These are phyloP conservation scores for Galerina marginata DNA, from an alignment of 768 basidiomycete genomes.

Conservation along the genomic window DNA sequence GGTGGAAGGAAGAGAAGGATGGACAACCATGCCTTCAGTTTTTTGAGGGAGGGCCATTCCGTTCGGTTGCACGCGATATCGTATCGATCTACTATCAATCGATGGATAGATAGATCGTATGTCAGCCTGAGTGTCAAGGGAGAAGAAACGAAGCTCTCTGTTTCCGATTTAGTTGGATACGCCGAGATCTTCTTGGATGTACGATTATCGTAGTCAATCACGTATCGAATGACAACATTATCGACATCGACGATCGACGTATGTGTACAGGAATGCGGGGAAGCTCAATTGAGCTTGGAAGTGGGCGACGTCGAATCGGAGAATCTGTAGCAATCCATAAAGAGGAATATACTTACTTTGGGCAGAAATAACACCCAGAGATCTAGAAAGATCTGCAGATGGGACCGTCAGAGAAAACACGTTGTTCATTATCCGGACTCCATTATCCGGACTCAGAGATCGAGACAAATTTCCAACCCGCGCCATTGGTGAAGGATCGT, in stretches of 20 bases:
- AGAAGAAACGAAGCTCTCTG: neutral
- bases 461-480: no score
- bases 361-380: no score
- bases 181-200: neutral
- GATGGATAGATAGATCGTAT: slow-evolving; percentile 22
- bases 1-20: slow-evolving; percentile 12
- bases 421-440: no score
- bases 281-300: neutral
- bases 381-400: no score
- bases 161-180: slow-evolving; percentile 1
- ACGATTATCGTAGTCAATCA: slow-evolving; percentile 25
- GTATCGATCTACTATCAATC: slow-evolving; percentile 24
- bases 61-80: slow-evolving; percentile 16
- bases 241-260: slow-evolving; percentile 12
- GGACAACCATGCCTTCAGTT: slow-evolving; percentile 1
- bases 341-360: no score
- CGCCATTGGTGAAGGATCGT: no score
- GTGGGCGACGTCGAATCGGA: no score
- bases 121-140: slow-evolving; percentile 4
- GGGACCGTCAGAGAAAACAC: no score
- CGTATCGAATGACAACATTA: neutral
- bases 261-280: slow-evolving; percentile 4
- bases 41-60: slow-evolving; percentile 10
- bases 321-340: no score
- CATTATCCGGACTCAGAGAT: no score